Conservation (phyloP, 805 yeast species). For the Lipomyces lipofer region DNA sequence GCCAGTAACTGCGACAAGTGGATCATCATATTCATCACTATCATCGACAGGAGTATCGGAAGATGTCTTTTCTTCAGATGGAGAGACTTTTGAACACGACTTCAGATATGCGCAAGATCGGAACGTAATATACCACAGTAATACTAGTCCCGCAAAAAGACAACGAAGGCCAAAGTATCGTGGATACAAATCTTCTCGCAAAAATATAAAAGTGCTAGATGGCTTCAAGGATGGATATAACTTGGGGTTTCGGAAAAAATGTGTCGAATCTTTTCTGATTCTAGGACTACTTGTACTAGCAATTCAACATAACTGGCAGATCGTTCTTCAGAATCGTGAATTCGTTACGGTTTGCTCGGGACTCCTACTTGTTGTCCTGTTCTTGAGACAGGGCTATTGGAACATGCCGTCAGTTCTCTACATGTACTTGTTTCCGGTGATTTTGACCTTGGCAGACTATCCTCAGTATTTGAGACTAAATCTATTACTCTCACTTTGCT, state of each 20-base stretch:
- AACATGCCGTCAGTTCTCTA: slow-evolving; percentile 31
- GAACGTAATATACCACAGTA: not conserved
- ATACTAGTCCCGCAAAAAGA: not conserved
- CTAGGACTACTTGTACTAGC: slow-evolving; percentile 24
- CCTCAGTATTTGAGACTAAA: slow-evolving; percentile 29
- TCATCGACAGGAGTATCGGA: not conserved
- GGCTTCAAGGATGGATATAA: slow-evolving; percentile 32
- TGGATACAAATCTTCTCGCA: not conserved
- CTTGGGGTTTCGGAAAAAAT: slow-evolving; percentile 29
- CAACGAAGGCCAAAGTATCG: not conserved
- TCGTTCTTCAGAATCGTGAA: slow-evolving; percentile 13
- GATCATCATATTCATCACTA: not conserved
- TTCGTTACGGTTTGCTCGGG: slow-evolving; percentile 10
- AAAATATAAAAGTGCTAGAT: slow-evolving; percentile 16
- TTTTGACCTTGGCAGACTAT: slow-evolving; percentile 24
- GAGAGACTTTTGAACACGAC: not conserved
- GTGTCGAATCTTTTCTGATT: slow-evolving; percentile 29
- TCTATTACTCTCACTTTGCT: slow-evolving; percentile 22
- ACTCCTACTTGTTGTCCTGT: slow-evolving; percentile 5
- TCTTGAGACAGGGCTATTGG: slow-evolving; percentile 12
- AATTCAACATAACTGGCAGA: slow-evolving; percentile 12
- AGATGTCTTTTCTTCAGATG: not conserved
- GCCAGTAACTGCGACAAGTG: not conserved
- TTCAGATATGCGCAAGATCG: not conserved
- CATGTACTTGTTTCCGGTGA: slow-evolving; percentile 28